Evolutionary conservation across 495 filamentous ascomycete species (phyloP).

Genomic region (Trichoderma asperelloides): DNA sequence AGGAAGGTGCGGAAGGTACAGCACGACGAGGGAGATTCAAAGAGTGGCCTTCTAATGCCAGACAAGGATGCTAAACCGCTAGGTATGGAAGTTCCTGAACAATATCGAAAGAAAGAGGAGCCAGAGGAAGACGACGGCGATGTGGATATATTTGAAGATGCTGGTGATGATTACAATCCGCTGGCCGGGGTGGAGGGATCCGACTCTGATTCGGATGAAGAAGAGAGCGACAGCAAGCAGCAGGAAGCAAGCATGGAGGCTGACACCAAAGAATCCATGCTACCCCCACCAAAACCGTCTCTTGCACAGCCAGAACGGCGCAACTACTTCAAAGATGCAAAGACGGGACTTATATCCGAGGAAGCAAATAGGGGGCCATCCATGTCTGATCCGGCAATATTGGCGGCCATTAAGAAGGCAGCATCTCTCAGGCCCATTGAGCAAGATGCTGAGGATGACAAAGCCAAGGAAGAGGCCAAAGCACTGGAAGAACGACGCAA

Average conservation of each 20-base stretch:
- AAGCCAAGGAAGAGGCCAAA: constrained; percentile 26
- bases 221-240: constrained; percentile 14
- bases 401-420: constrained; percentile 79
- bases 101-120: constrained; percentile 33
- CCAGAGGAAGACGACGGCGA: constrained; percentile 52
- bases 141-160: constrained; percentile 77
- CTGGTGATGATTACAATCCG: constrained; percentile 80
- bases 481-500: constrained; percentile 56
- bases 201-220: constrained; percentile 37
- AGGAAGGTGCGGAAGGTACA: constrained; percentile 62
- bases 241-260: constrained; percentile 11
- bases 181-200: constrained; percentile 53
- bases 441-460: constrained; percentile 33
- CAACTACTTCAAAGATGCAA: constrained; percentile 56
- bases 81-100: constrained; percentile 70
- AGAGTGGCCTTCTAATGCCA: constrained; percentile 48
- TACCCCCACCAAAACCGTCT: constrained; percentile 31
- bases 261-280: constrained; percentile 23
- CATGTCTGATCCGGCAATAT: constrained; percentile 66
- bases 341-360: constrained; percentile 30
- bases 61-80: constrained; percentile 57
- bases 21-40: constrained; percentile 29
- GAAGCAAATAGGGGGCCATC: constrained; percentile 41
- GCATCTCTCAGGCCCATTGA: constrained; percentile 55
- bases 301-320: constrained; percentile 21